Evolutionary conservation across 1,284 basidiomycete species (phyloP).

Genomic region (Fomitopsis palustris): DNA sequence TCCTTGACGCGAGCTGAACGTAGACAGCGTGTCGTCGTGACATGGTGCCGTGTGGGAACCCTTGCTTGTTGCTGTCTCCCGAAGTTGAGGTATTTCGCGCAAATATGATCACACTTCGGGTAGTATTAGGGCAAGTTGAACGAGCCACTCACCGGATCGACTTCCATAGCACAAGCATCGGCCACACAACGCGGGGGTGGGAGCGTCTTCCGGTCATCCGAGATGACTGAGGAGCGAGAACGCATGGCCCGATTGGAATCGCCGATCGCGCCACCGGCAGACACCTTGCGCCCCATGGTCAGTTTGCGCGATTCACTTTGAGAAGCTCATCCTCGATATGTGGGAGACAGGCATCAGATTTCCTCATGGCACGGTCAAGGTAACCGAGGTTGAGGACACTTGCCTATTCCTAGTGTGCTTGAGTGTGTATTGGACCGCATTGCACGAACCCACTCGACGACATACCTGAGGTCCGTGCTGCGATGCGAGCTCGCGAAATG

Average conservation of each 20-base stretch:
- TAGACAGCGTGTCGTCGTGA: background rate
- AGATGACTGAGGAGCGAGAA: background rate
- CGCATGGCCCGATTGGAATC: background rate
- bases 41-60: background rate
- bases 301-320: background rate
- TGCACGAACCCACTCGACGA: too few relatives aligned
- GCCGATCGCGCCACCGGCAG: background rate
- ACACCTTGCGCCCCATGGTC: background rate
- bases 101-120: background rate
- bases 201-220: background rate
- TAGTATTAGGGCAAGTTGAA: background rate
- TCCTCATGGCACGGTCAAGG: background rate
- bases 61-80: background rate
- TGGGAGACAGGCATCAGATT: background rate
- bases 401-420: background rate
- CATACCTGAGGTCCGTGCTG: too few relatives aligned
- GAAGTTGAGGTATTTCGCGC: background rate
- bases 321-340: background rate
- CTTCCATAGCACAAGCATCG: background rate
- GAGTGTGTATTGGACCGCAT: too few relatives aligned
- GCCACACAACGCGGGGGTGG: background rate
- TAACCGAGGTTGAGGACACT: background rate
- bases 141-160: background rate
- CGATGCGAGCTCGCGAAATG: too few relatives aligned
- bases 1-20: background rate